Percentiles rank a stretch among this genome's conserved stretches.
Evolutionary conservation across 352 stramenopile species (phyloP).

Genomic region (Globisporangium solare): DNA sequence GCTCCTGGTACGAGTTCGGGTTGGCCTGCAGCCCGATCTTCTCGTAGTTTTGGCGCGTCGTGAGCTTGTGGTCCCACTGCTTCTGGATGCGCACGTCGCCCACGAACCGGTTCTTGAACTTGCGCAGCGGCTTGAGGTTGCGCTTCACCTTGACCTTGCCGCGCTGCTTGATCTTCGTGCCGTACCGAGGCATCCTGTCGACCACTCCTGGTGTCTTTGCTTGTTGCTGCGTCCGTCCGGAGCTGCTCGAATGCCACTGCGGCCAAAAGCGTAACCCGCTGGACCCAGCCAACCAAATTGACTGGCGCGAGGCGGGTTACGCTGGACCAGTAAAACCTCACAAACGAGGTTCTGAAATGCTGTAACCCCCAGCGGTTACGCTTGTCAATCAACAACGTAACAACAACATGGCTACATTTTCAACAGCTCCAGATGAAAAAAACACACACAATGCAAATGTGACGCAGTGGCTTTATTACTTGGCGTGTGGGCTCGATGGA

Average conservation of each 20-base stretch:
- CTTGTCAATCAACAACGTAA: no score
- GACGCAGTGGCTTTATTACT: no score
- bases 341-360: not conserved
- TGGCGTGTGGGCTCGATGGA: no score
- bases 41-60: slow-evolving; percentile 77
- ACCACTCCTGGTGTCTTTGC: not conserved
- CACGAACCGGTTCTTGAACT: slow-evolving; percentile 74
- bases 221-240: slow-evolving; percentile 7
- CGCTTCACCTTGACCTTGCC: slow-evolving; percentile 59
- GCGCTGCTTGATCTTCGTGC: slow-evolving; percentile 61
- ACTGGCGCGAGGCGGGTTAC: not conserved
- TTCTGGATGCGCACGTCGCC: slow-evolving; percentile 64
- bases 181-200: slow-evolving; percentile 34
- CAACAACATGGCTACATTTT: no score
- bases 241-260: not conserved
- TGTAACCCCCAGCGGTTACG: no score
- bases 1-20: slow-evolving; percentile 51
- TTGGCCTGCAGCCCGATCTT: slow-evolving; percentile 63
- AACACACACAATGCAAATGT: no score
- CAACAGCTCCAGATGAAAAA: no score
- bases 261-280: no score
- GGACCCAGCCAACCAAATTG: slow-evolving; percentile 12
- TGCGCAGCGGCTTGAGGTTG: slow-evolving; percentile 68
- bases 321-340: not conserved
- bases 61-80: slow-evolving; percentile 78